Evolutionary conservation across 176 grass and related monocot species (phyloP).

Genomic region (Oryza punctata): DNA sequence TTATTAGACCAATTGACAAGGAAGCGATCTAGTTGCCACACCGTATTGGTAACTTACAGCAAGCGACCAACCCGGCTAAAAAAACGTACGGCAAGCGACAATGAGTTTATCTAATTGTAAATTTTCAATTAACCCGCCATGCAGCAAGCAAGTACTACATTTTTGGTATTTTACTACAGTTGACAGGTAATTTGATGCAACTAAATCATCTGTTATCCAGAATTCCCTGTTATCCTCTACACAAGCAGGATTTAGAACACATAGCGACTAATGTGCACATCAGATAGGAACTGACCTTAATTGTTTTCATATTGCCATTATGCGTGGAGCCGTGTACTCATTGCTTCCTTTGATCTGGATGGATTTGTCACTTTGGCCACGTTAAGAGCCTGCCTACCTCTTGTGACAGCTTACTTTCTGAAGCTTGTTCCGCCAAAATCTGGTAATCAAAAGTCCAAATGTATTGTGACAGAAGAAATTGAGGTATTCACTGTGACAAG

Average conservation of each 20-base stretch:
- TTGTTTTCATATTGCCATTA: conserved; percentile 20
- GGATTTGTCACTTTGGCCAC: not conserved
- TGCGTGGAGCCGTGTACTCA: not conserved
- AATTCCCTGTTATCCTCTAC: not conserved
- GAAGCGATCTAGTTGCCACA: not conserved
- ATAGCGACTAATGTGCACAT: not conserved
- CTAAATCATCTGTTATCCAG: not conserved
- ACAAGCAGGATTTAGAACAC: not conserved
- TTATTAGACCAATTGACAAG: not conserved
- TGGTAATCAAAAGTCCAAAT: not conserved
- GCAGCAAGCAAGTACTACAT: not conserved
- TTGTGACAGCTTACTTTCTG: not conserved
- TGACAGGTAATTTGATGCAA: not conserved
- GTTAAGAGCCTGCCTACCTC: conserved; percentile 9
- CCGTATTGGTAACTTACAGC: not conserved
- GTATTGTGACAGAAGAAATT: not conserved
- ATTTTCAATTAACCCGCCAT: not conserved
- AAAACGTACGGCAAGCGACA: not conserved
- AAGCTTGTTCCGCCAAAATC: not conserved
- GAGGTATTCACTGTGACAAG: not conserved
- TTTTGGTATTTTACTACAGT: not conserved
- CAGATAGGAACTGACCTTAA: not conserved
- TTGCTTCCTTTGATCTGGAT: not conserved
- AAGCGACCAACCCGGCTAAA: not conserved
- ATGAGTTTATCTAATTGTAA: not conserved